A percentile compares a stretch with the other conserved stretches of the same genome.
phyloP scores from a whole-genome alignment of 305 asterid genomes.

The Fraxinus paxiana region DNA sequence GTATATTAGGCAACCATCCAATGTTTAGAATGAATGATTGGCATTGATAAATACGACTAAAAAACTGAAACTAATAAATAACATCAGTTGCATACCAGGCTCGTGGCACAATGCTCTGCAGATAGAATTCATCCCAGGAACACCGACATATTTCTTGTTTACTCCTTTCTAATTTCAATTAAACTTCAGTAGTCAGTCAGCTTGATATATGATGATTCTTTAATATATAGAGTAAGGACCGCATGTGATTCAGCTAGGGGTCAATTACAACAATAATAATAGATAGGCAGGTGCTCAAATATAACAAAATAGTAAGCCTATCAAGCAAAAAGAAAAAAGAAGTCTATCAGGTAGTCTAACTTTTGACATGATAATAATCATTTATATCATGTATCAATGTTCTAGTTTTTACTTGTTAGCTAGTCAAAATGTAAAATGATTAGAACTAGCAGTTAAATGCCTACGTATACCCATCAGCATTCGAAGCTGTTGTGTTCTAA shows the following conservation, averaged over 20 bases:
- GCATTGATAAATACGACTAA: not conserved
- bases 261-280: not conserved
- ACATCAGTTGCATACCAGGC: constrained; percentile 49
- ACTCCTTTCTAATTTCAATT: constrained; percentile 50
- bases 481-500: not conserved
- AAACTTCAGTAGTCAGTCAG: constrained; percentile 21
- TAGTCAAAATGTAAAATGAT: not conserved
- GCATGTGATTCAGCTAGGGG: not conserved
- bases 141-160: constrained; percentile 67
- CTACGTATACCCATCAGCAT: not conserved
- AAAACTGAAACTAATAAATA: constrained; percentile 6
- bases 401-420: not conserved
- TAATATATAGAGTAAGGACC: not conserved
- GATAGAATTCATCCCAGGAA: constrained; percentile 89
- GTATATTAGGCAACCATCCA: constrained; percentile 2
- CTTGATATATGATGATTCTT: constrained; percentile 13
- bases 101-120: constrained; percentile 71
- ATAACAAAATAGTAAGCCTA: not conserved
- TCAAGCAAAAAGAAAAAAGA: not conserved
- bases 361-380: not conserved
- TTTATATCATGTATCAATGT: not conserved
- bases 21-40: not conserved
- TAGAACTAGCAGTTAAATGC: not conserved
- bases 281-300: not conserved
- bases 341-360: not conserved